Percentiles rank a stretch among this genome's conserved stretches.
These are phyloP conservation scores for Candida tropicalis DNA, from an alignment of 1,139 yeast genomes.

Conservation along the genomic window DNA sequence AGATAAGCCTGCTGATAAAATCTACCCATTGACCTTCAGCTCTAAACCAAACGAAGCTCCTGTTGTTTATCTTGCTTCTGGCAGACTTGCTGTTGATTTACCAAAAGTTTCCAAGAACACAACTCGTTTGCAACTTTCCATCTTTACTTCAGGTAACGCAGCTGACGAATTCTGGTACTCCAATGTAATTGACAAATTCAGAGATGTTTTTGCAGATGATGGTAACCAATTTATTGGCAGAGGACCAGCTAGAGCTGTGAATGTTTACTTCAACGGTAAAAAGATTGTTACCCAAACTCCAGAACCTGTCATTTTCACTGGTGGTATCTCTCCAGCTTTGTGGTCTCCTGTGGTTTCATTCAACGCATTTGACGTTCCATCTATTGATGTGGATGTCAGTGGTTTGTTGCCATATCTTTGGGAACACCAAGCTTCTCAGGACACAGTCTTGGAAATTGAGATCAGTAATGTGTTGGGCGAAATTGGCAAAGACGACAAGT, in stretches of 20 bases:
- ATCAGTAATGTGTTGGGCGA: slow-evolving; percentile 62
- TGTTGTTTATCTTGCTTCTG: slow-evolving; percentile 44
- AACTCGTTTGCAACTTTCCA: slow-evolving; percentile 57
- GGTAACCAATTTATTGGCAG: slow-evolving; percentile 53
- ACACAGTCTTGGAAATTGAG: slow-evolving; percentile 42
- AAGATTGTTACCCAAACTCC: slow-evolving; percentile 56
- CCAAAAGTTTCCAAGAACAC: slow-evolving; percentile 52
- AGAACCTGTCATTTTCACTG: slow-evolving; percentile 69
- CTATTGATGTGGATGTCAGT: slow-evolving; percentile 66
- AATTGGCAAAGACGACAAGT: slow-evolving; percentile 21
- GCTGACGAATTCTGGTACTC: slow-evolving; percentile 86
- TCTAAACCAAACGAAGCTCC: slow-evolving; percentile 28
- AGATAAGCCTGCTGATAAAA: slow-evolving; percentile 33
- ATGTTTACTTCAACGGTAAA: slow-evolving; percentile 52
- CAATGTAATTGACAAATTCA: slow-evolving; percentile 57
- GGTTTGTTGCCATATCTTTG: slow-evolving; percentile 67
- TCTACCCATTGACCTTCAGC: slow-evolving; percentile 33
- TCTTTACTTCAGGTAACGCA: slow-evolving; percentile 75
- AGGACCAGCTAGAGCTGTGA: slow-evolving; percentile 63
- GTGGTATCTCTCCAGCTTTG: slow-evolving; percentile 75
- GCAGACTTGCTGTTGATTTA: slow-evolving; percentile 34
- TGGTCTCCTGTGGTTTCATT: slow-evolving; percentile 81
- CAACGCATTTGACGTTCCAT: slow-evolving; percentile 71
- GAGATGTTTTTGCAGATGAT: slow-evolving; percentile 34
- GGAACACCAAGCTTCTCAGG: slow-evolving; percentile 32